Percentiles rank a stretch among this genome's conserved stretches.
Conservation (phyloP, 768 basidiomycete species). For the Coprinopsis marcescibilis region DNA sequence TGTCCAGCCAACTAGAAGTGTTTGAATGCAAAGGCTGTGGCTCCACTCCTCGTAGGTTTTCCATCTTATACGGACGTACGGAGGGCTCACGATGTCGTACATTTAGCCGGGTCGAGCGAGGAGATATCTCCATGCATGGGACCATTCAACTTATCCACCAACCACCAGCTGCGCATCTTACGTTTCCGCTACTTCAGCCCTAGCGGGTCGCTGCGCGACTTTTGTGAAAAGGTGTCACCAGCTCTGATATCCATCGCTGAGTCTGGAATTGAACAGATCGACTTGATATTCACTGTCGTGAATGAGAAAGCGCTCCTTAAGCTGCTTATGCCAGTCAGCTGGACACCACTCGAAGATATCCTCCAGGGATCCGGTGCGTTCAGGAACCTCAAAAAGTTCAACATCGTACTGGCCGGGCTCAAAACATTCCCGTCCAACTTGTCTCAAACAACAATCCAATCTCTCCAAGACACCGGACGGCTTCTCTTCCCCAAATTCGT, state of each 20-base stretch:
- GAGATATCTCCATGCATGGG: not conserved
- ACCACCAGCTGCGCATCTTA: not conserved
- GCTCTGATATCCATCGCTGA: not conserved
- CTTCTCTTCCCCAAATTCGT: not conserved
- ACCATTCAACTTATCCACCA: not conserved
- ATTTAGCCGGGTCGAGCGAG: too few species aligned
- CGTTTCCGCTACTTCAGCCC: not conserved
- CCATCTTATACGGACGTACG: not conserved
- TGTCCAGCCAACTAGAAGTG: not conserved
- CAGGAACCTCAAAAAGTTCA: not conserved
- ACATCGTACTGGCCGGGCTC: not conserved
- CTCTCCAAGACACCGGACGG: not conserved
- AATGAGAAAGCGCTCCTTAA: not conserved
- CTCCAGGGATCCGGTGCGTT: not conserved
- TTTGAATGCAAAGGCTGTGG: not conserved
- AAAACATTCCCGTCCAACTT: not conserved
- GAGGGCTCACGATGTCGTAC: not conserved
- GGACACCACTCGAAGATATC: not conserved
- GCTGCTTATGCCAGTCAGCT: not conserved
- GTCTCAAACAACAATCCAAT: not conserved
- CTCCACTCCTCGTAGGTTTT: not conserved
- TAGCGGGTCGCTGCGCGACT: not conserved
- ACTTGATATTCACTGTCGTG: not conserved
- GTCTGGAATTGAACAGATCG: not conserved
- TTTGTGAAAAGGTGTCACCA: not conserved